Percentiles rank a stretch among this genome's conserved stretches.
phyloP scores from a whole-genome alignment of 768 basidiomycete genomes.

The Porpolomopsis calyptriformis region DNA sequence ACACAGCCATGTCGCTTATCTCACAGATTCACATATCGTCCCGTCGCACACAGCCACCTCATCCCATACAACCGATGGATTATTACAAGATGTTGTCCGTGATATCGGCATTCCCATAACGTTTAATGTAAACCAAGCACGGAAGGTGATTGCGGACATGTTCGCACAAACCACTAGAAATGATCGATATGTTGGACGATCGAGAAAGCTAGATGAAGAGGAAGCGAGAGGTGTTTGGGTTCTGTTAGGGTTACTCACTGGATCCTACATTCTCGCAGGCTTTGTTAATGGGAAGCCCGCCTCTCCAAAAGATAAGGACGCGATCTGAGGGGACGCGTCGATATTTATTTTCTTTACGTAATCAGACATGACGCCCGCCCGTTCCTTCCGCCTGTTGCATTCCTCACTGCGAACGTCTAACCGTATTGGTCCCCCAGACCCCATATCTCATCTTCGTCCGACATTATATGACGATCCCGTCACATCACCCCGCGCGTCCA shows the following conservation, averaged over 20 bases:
- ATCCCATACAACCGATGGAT: slow-evolving; percentile 18
- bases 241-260: slow-evolving; percentile 2
- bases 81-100: slow-evolving; percentile 36
- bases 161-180: background rate
- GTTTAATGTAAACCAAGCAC: background rate
- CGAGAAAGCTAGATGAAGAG: slow-evolving; percentile 5
- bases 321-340: no score
- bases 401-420: background rate
- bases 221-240: slow-evolving; percentile 5
- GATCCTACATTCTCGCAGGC: slow-evolving; percentile 1
- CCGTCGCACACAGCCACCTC: slow-evolving; percentile 5
- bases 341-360: no score
- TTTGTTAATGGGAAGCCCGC: background rate
- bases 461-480: slow-evolving; percentile 56
- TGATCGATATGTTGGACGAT: background rate
- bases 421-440: slow-evolving; percentile 62
- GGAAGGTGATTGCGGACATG: no score
- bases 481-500: slow-evolving; percentile 14
- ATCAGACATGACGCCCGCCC: no score
- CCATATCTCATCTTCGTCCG: slow-evolving; percentile 70
- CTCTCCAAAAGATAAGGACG: background rate
- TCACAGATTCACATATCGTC: slow-evolving; percentile 1
- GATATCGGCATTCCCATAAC: slow-evolving; percentile 33
- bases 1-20: background rate
- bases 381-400: background rate